phyloP scores from a whole-genome alignment of 2,329 filamentous ascomycete species.

The Fusarium longipes region DNA sequence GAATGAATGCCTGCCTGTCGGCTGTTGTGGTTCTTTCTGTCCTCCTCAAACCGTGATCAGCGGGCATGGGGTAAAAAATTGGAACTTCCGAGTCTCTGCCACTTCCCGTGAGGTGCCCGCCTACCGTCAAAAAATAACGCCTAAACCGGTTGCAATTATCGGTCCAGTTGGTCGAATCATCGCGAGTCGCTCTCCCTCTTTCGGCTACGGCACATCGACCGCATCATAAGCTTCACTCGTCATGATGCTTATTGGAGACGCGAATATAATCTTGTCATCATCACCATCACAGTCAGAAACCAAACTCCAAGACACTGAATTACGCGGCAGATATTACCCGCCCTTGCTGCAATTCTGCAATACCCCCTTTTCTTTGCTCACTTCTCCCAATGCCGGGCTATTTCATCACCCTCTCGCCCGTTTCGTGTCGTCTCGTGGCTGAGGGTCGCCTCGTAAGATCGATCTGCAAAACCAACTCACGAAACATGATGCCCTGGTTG shows the following conservation, averaged over 20 bases:
- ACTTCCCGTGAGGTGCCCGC: constrained; percentile 23
- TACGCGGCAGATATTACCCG: not conserved
- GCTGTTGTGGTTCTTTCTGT: not conserved
- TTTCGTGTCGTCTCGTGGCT: constrained; percentile 22
- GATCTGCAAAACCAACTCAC: constrained; percentile 37
- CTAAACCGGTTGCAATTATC: constrained; percentile 29
- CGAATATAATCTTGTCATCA: constrained; percentile 6
- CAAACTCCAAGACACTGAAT: not conserved
- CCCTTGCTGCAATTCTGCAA: constrained; percentile 1
- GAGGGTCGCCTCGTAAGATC: constrained; percentile 41
- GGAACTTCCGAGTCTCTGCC: constrained; percentile 17
- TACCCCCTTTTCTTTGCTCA: constrained; percentile 11
- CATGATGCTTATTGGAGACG: constrained; percentile 15
- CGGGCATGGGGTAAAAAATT: not conserved
- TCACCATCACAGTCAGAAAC: constrained; percentile 26
- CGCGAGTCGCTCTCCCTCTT: constrained; percentile 6
- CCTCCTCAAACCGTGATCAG: constrained; percentile 15
- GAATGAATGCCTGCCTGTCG: constrained; percentile 5
- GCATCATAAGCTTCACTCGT: constrained; percentile 23
- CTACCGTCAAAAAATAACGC: constrained; percentile 15
- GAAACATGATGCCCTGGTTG: constrained; percentile 24
- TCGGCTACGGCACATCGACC: constrained; percentile 15
- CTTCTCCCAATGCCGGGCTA: constrained; percentile 14
- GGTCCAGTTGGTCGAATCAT: constrained; percentile 12
- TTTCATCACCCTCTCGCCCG: constrained; percentile 27